Percentiles rank a stretch among this genome's conserved stretches.
Evolutionary conservation across 2,329 filamentous ascomycete species (phyloP).

Genomic region (Xylariaceae sp.): DNA sequence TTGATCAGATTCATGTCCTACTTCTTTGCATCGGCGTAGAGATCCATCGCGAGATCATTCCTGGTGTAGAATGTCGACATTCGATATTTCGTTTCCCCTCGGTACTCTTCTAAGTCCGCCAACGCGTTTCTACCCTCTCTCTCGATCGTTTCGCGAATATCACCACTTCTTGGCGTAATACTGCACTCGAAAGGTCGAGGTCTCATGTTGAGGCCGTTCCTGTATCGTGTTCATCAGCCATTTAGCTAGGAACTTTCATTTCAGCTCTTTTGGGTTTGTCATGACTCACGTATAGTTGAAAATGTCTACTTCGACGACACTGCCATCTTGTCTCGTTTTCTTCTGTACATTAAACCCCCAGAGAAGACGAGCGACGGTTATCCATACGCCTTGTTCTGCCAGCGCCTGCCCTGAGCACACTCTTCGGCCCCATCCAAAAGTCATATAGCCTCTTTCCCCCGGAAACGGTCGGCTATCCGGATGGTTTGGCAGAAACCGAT

Average conservation of each 20-base stretch:
- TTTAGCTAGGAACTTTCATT: conserved; percentile 4
- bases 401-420: conserved; percentile 52
- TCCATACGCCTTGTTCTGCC: conserved; percentile 57
- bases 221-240: conserved; percentile 17
- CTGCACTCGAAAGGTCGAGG: conserved; percentile 52
- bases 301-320: conserved; percentile 51
- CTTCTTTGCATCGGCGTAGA: conserved; percentile 25
- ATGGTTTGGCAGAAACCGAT: conserved; percentile 37
- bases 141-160: conserved; percentile 47
- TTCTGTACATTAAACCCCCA: conserved; percentile 53
- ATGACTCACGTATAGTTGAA: conserved; percentile 49
- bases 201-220: conserved; percentile 56
- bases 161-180: conserved; percentile 46
- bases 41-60: conserved; percentile 30
- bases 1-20: no score
- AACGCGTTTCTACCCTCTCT: conserved; percentile 51
- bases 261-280: conserved; percentile 2
- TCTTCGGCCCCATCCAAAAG: conserved; percentile 53
- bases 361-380: conserved; percentile 52
- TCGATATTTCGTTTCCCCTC: conserved; percentile 54
- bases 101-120: conserved; percentile 46
- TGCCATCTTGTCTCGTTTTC: conserved; percentile 35
- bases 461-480: conserved; percentile 42
- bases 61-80: conserved; percentile 50
- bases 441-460: conserved; percentile 48